A percentile compares a stretch with the other conserved stretches of the same genome.
Conservation (phyloP, 495 filamentous ascomycete species). For the Astrothelium subdiscretum region DNA sequence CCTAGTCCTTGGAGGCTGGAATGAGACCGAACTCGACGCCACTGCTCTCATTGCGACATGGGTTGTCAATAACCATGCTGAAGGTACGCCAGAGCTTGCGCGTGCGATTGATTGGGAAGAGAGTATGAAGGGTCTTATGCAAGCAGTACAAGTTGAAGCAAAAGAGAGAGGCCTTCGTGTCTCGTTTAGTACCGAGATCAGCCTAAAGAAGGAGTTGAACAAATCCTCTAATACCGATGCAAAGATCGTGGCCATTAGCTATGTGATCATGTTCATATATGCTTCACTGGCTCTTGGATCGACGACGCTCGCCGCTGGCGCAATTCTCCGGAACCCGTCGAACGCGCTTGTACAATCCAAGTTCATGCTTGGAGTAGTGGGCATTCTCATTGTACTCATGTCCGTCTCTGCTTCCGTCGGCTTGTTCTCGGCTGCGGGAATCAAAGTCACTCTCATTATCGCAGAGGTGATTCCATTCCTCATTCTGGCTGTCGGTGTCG, state of each 20-base stretch:
- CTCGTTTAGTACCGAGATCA: slow-evolving; percentile 89
- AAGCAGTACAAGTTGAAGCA: slow-evolving; percentile 70
- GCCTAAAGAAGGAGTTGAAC: slow-evolving; percentile 84
- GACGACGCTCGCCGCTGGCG: slow-evolving; percentile 61
- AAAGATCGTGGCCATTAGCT: slow-evolving; percentile 93
- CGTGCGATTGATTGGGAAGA: slow-evolving; percentile 84
- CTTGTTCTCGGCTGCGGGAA: slow-evolving; percentile 74
- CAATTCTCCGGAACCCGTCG: slow-evolving; percentile 66
- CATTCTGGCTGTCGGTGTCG: slow-evolving; percentile 88
- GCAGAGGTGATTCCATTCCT: slow-evolving; percentile 98
- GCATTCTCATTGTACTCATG: slow-evolving; percentile 93
- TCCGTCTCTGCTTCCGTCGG: slow-evolving; percentile 92
- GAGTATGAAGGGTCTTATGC: slow-evolving; percentile 55
- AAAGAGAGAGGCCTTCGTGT: slow-evolving; percentile 64
- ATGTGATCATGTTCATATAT: slow-evolving; percentile 97
- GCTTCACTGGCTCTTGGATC: slow-evolving; percentile 86
- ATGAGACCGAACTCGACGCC: slow-evolving; percentile 57
- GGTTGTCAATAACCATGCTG: slow-evolving; percentile 84
- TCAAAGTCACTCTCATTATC: slow-evolving; percentile 94
- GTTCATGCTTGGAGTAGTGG: slow-evolving; percentile 82
- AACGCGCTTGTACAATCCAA: slow-evolving; percentile 86
- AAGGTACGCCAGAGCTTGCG: slow-evolving; percentile 54
- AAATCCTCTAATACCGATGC: slow-evolving; percentile 96
- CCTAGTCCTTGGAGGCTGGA: slow-evolving; percentile 74
- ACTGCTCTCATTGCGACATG: slow-evolving; percentile 79